Conservation (phyloP, 2,329 filamentous ascomycete species). For the Triangularia verruculosa region DNA sequence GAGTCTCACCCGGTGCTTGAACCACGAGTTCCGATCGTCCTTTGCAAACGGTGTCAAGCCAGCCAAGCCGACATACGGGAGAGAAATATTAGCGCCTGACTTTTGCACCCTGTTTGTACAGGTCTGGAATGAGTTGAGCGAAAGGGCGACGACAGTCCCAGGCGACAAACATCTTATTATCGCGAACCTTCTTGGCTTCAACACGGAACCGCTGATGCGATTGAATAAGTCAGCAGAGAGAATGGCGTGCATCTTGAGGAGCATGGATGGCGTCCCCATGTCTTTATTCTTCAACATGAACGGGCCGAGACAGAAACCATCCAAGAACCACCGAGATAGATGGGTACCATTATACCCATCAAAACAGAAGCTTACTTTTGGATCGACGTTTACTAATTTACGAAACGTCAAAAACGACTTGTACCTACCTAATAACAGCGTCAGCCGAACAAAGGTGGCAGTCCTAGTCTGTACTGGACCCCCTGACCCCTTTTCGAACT, state of each 20-base stretch:
- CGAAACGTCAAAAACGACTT: constrained; percentile 20
- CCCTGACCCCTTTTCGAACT: constrained; percentile 20
- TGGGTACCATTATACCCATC: constrained; percentile 25
- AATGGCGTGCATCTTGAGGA: constrained; percentile 23
- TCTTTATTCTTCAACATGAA: constrained; percentile 23
- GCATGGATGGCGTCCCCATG: constrained; percentile 24
- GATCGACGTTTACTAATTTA: constrained; percentile 21
- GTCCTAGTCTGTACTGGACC: constrained; percentile 22
- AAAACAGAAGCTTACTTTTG: constrained; percentile 16
- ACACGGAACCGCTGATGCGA: constrained; percentile 20
- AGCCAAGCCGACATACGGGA: constrained; percentile 11
- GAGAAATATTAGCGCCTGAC: constrained; percentile 15
- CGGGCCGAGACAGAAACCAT: constrained; percentile 21
- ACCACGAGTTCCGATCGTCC: constrained; percentile 19
- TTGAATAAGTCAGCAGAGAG: constrained; percentile 21
- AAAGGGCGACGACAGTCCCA: constrained; percentile 20
- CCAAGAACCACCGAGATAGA: constrained; percentile 19
- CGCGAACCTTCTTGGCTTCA: constrained; percentile 23
- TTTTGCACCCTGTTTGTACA: constrained; percentile 26
- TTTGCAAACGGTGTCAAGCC: constrained; percentile 23
- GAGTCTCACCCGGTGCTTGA: constrained; percentile 18
- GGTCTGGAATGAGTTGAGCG: constrained; percentile 25
- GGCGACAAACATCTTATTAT: constrained; percentile 24
- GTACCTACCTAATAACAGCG: constrained; percentile 23
- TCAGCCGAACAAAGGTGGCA: constrained; percentile 21